These are phyloP conservation scores for Botrytis porri DNA, from an alignment of 2,329 filamentous ascomycete species.

Conservation along the genomic window DNA sequence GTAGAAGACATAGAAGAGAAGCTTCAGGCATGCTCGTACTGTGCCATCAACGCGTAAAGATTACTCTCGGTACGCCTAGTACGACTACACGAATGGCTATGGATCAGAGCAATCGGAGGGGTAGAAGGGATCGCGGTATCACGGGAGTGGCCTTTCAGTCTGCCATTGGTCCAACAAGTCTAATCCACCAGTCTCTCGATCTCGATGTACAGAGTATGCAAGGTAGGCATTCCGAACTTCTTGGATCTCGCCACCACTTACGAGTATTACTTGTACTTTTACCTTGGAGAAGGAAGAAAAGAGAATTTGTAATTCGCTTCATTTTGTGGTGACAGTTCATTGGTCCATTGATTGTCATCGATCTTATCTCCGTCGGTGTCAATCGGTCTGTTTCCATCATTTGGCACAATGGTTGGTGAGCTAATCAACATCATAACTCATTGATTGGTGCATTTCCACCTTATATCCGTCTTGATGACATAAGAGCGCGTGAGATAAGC, in stretches of 20 bases:
- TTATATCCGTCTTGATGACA: background rate
- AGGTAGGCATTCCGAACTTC: background rate
- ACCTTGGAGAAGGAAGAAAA: background rate
- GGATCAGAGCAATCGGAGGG: background rate
- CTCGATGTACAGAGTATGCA: background rate
- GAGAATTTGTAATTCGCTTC: background rate
- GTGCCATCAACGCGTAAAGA: background rate
- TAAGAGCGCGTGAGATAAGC: background rate
- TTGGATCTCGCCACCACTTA: background rate
- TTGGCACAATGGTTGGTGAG: background rate
- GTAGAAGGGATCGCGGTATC: conserved; percentile 3
- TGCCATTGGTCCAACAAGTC: background rate
- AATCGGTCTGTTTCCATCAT: background rate
- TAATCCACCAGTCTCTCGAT: background rate
- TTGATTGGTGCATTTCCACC: background rate
- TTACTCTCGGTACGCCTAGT: background rate
- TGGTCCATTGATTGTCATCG: background rate
- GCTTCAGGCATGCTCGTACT: background rate
- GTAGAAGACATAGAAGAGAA: background rate
- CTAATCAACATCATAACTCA: background rate
- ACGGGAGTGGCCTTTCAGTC: background rate
- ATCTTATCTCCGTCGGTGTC: conserved; percentile 1
- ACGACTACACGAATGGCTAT: background rate
- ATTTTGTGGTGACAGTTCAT: background rate
- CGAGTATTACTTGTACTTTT: no score